phyloP scores from a whole-genome alignment of 352 stramenopile species.

The Phytophthora nicotianae region DNA sequence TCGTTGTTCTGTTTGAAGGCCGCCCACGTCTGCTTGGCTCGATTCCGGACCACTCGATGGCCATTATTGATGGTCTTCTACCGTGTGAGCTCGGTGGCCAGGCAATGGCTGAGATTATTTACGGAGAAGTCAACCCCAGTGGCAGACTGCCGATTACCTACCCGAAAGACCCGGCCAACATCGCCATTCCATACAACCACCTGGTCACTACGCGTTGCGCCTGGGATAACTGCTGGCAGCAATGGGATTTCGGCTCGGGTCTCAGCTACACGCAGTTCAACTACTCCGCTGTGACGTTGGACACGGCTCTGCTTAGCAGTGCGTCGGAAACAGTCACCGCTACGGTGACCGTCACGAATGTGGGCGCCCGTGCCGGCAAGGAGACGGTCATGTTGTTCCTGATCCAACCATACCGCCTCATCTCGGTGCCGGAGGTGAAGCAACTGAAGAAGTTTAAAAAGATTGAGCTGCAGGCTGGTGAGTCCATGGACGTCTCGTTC shows the following conservation, averaged over 20 bases:
- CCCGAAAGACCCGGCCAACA: constrained; percentile 57
- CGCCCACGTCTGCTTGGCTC: constrained; percentile 70
- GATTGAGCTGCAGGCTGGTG: constrained; percentile 50
- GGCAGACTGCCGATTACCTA: constrained; percentile 84
- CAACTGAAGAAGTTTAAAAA: constrained; percentile 81
- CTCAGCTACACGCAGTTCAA: constrained; percentile 73
- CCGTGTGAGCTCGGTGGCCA: constrained; percentile 76
- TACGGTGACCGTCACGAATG: constrained; percentile 74
- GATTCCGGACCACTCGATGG: constrained; percentile 53
- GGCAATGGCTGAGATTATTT: constrained; percentile 83
- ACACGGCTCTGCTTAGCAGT: constrained; percentile 41
- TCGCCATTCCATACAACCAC: constrained; percentile 77
- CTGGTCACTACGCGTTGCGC: constrained; percentile 53
- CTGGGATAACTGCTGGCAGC: constrained; percentile 44
- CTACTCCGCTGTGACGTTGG: constrained; percentile 49
- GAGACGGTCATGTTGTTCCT: constrained; percentile 82
- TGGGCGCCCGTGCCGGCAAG: constrained; percentile 52
- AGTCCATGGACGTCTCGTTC: constrained; percentile 43
- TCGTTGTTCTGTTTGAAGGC: constrained; percentile 79
- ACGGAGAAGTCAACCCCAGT: constrained; percentile 77
- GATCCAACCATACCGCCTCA: constrained; percentile 55
- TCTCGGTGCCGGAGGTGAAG: constrained; percentile 76
- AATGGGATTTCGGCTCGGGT: constrained; percentile 72
- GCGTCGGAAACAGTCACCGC: constrained; percentile 20
- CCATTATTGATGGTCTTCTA: constrained; percentile 77